Evolutionary conservation across 495 filamentous ascomycete species (phyloP).

Genomic region (Penicillium atrosanguineum): DNA sequence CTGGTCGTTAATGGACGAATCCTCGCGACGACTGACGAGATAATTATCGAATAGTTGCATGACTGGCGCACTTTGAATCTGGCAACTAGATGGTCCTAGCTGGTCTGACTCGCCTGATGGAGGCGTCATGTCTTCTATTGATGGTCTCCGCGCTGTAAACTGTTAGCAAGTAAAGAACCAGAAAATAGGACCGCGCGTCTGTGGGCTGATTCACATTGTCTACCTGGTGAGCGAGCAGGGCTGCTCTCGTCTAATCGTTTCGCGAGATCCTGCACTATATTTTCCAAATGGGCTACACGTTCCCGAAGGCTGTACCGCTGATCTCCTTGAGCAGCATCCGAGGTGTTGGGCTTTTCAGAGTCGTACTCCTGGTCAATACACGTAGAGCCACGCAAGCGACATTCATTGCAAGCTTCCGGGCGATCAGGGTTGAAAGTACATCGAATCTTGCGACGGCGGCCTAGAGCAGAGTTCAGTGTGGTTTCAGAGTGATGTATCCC

Average conservation of each 20-base stretch:
- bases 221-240: constrained; percentile 3
- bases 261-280: constrained; percentile 27
- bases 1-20: constrained; percentile 23
- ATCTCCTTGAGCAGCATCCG: constrained; percentile 16
- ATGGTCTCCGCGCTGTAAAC: constrained; percentile 3
- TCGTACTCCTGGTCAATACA: constrained; percentile 36
- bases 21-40: constrained; percentile 33
- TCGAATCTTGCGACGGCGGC: constrained; percentile 41
- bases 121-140: constrained; percentile 4
- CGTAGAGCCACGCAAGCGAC: constrained; percentile 28
- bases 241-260: constrained; percentile 24
- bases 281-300: constrained; percentile 37
- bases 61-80: constrained; percentile 39
- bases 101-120: constrained; percentile 19
- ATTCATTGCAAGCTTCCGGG: constrained; percentile 36
- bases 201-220: background rate
- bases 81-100: constrained; percentile 22
- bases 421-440: constrained; percentile 33
- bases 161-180: background rate
- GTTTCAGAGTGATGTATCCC: background rate
- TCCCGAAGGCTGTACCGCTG: constrained; percentile 38
- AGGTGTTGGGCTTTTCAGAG: constrained; percentile 7
- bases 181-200: background rate
- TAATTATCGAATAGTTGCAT: constrained; percentile 43
- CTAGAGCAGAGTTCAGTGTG: constrained; percentile 13